phyloP scores from a whole-genome alignment of 352 stramenopile genomes.

The Pythium rishiriense region DNA sequence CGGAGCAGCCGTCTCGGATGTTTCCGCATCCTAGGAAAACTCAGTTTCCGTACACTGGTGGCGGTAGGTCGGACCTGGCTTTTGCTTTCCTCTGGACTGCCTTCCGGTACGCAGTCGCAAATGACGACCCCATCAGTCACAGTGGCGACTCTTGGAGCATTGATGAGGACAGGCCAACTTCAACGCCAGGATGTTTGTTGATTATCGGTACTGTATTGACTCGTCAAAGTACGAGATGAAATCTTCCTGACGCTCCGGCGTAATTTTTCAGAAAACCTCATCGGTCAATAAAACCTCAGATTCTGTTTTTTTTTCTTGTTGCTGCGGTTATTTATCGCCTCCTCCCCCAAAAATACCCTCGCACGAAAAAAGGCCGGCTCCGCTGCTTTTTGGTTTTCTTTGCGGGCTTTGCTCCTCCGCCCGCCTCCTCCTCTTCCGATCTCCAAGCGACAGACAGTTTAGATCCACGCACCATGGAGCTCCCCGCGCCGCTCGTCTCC shows the following conservation, averaged over 20 bases:
- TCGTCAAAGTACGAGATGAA: conserved; percentile 1
- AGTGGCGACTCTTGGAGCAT: no score
- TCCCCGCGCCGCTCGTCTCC: conserved; percentile 75
- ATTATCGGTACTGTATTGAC: neutral
- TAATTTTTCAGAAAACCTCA: conserved; percentile 14
- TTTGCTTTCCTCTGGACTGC: no score
- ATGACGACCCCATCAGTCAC: neutral
- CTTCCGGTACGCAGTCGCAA: no score
- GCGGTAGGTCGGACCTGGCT: no score
- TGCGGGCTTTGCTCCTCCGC: neutral
- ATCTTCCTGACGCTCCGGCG: neutral
- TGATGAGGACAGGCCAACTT: neutral
- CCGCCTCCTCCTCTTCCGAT: neutral
- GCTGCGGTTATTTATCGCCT: conserved; percentile 22
- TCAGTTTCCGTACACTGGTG: no score
- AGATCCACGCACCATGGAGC: conserved; percentile 51
- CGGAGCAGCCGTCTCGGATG: no score
- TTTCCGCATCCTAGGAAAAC: no score
- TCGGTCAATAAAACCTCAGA: conserved; percentile 2
- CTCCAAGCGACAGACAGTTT: neutral
- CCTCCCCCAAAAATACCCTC: conserved; percentile 19
- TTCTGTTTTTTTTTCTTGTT: conserved; percentile 2
- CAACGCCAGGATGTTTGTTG: neutral
- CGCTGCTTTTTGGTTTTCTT: neutral
- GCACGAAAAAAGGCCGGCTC: neutral